These are phyloP conservation scores for Rhizomucor pusillus DNA, from an alignment of 371 early-diverging fungal species.

Conservation along the genomic window DNA sequence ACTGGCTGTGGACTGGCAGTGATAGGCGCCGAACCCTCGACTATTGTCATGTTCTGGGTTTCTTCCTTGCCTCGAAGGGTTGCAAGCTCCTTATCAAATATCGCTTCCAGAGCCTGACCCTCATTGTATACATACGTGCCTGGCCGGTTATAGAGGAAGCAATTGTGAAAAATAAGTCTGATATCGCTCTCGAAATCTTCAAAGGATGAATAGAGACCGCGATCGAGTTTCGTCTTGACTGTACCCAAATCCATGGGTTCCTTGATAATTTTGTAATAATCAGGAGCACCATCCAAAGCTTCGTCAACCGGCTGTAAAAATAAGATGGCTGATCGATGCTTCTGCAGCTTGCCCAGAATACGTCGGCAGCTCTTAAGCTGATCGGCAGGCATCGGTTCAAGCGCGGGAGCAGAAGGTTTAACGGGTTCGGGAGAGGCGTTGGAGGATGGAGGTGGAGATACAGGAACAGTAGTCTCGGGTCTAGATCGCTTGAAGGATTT, in stretches of 20 bases:
- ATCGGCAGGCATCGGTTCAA: neutral
- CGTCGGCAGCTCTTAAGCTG: constrained; percentile 10
- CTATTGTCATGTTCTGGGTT: constrained; percentile 37
- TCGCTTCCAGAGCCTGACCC: constrained; percentile 43
- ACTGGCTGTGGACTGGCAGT: neutral
- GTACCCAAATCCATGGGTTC: neutral
- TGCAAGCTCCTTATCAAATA: constrained; percentile 43
- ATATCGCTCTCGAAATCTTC: constrained; percentile 71
- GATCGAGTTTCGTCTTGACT: constrained; percentile 63
- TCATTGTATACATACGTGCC: constrained; percentile 49
- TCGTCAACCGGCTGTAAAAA: constrained; percentile 72
- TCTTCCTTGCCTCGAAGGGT: constrained; percentile 36
- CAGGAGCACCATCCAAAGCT: constrained; percentile 49
- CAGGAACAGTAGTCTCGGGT: constrained; percentile 1
- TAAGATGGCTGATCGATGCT: constrained; percentile 55
- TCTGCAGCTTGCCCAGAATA: constrained; percentile 52
- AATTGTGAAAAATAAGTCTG: constrained; percentile 54
- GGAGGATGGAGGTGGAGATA: constrained; percentile 2
- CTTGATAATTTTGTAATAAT: constrained; percentile 39
- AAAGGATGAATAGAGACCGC: constrained; percentile 39
- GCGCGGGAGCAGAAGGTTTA: neutral
- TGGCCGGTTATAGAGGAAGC: constrained; percentile 51
- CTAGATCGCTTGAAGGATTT: neutral
- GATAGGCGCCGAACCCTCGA: neutral
- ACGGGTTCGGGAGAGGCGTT: constrained; percentile 2